Evolutionary conservation across 441 rosid genomes (phyloP).

Genomic region (Eutrema salsugineum): DNA sequence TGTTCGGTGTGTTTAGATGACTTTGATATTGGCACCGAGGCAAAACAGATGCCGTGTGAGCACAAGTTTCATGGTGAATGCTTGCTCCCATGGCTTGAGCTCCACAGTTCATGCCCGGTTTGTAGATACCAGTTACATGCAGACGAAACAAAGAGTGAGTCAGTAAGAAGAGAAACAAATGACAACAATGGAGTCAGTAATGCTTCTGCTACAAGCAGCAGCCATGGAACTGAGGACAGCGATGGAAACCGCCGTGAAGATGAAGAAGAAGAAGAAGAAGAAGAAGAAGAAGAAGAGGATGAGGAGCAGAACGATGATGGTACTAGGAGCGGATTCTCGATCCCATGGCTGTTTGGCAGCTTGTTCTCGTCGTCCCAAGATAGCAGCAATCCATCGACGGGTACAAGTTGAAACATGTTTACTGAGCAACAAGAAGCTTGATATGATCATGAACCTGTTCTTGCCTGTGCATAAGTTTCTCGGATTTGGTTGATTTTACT

Average conservation of each 20-base stretch:
- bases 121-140: slow-evolving; percentile 54
- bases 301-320: not conserved
- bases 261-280: not conserved
- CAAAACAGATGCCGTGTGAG: slow-evolving; percentile 56
- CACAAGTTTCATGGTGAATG: slow-evolving; percentile 54
- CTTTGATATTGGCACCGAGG: slow-evolving; percentile 40
- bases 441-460: not conserved
- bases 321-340: slow-evolving; percentile 45
- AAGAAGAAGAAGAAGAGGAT: slow-evolving; percentile 11
- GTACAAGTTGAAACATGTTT: not conserved
- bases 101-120: slow-evolving; percentile 62
- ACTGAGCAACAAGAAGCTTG: not conserved
- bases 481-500: slow-evolving; percentile 4
- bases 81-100: slow-evolving; percentile 59
- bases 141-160: slow-evolving; percentile 47
- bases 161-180: slow-evolving; percentile 35
- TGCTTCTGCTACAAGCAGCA: slow-evolving; percentile 21
- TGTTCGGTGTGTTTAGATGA: slow-evolving; percentile 63
- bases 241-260: slow-evolving; percentile 15
- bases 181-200: slow-evolving; percentile 16
- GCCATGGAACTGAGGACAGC: slow-evolving; percentile 39
- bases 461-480: slow-evolving; percentile 16
- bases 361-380: slow-evolving; percentile 42
- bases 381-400: slow-evolving; percentile 23
- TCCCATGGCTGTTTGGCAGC: slow-evolving; percentile 70